Evolutionary conservation across 805 yeast species (phyloP).

Genomic region (Yamadazyma ubonensis): DNA sequence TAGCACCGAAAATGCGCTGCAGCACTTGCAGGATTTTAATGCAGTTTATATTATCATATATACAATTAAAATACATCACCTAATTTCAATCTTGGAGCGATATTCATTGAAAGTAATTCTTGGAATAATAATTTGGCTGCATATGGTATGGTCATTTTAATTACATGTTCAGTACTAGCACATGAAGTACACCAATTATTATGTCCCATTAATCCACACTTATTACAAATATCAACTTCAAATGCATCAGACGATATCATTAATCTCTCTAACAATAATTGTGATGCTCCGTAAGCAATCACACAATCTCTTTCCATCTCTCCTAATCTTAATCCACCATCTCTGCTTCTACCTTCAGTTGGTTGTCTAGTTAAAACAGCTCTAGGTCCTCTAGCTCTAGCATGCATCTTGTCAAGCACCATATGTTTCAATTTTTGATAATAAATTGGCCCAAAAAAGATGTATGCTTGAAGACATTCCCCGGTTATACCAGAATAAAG

Average conservation of each 20-base stretch:
- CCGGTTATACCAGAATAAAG: constrained; percentile 96
- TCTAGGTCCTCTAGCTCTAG: constrained; percentile 98
- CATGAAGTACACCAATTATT: constrained; percentile 98
- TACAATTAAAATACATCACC: constrained; percentile 70
- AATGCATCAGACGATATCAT: constrained; percentile 98
- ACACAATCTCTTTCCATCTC: constrained; percentile 99
- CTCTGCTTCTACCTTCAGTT: constrained; percentile 97
- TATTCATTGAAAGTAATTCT: constrained; percentile 96
- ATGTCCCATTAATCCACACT: constrained; percentile 96
- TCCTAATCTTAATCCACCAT: constrained; percentile 97
- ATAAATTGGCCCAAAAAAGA: constrained; percentile 97
- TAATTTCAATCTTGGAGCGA: constrained; percentile 89
- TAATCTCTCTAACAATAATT: constrained; percentile 84
- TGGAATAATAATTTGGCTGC: constrained; percentile 98
- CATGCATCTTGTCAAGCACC: constrained; percentile 99
- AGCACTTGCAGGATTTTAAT: constrained; percentile 1
- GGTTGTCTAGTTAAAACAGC: constrained; percentile 98
- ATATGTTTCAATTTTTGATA: constrained; percentile 97
- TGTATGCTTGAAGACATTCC: constrained; percentile 94
- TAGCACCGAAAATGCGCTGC: neutral
- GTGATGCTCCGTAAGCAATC: constrained; percentile 98
- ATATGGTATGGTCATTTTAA: constrained; percentile 95
- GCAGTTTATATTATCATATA: constrained; percentile 3
- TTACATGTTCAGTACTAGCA: constrained; percentile 79
- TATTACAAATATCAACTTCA: constrained; percentile 91